Conservation (phyloP, 352 stramenopile genomes). For the Globisporangium alternatum region DNA sequence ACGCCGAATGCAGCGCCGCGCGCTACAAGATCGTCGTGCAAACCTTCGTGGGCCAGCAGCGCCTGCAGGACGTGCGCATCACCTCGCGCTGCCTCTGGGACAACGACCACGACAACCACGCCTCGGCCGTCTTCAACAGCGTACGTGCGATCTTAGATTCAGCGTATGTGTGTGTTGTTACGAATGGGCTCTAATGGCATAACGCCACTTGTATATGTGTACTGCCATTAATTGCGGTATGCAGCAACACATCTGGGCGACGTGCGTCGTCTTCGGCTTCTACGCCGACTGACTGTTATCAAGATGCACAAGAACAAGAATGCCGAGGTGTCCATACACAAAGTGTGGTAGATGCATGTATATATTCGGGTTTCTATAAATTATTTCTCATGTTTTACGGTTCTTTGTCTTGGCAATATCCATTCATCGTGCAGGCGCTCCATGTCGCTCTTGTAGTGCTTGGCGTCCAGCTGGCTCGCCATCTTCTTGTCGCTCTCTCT, state of each 20-base stretch:
- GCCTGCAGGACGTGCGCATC: conserved; percentile 92
- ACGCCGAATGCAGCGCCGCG: conserved; percentile 67
- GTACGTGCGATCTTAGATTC: conserved; percentile 29
- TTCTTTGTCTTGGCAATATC: conserved; percentile 2
- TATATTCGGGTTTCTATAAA: conserved; percentile 40
- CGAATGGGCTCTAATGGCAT: background rate
- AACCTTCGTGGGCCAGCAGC: conserved; percentile 92
- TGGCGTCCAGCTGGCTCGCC: background rate
- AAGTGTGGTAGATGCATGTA: conserved; percentile 18
- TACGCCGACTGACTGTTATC: conserved; percentile 72
- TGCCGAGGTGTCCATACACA: background rate
- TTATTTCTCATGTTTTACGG: conserved; percentile 35
- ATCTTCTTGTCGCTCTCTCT: conserved; percentile 19
- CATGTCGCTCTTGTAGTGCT: background rate
- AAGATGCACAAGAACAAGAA: background rate
- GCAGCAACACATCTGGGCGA: conserved; percentile 87
- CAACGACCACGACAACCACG: conserved; percentile 92
- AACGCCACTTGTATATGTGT: background rate
- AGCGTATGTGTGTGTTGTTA: background rate
- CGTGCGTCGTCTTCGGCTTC: conserved; percentile 88
- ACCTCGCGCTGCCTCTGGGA: conserved; percentile 94
- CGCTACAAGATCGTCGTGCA: conserved; percentile 95
- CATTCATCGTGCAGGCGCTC: conserved; percentile 5
- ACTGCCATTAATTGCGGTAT: background rate
- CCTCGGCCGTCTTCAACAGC: conserved; percentile 85